phyloP scores from a whole-genome alignment of 768 basidiomycete species.

The Phlebiopsis flavidoalba region DNA sequence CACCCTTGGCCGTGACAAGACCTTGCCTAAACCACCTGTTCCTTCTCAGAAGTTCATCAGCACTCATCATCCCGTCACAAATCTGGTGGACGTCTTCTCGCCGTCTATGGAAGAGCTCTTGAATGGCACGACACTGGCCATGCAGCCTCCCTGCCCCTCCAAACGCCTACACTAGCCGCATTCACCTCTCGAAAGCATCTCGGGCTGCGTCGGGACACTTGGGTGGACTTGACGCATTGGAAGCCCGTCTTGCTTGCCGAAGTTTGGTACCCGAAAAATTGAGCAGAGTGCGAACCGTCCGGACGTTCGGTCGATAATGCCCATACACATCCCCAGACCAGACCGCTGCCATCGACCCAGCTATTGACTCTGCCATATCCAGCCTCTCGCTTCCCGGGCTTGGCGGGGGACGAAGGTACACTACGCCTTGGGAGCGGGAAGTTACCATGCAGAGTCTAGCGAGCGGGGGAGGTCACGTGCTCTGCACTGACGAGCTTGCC shows the following conservation, averaged over 20 bases:
- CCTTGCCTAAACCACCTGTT: conserved; percentile 54
- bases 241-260: conserved; percentile 62
- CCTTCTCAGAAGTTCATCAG: conserved; percentile 34
- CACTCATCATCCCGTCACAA: background rate
- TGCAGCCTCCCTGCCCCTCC: conserved; percentile 13
- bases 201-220: conserved; percentile 6
- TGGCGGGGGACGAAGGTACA: conserved; percentile 18
- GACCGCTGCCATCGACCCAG: conserved; percentile 17
- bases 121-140: too few species aligned
- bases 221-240: conserved; percentile 55
- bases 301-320: conserved; percentile 34
- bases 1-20: conserved; percentile 41
- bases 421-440: background rate
- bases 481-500: conserved; percentile 13
- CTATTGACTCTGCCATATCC: conserved; percentile 44
- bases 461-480: background rate
- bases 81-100: background rate
- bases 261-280: conserved; percentile 60
- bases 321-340: conserved; percentile 32
- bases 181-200: conserved; percentile 23
- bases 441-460: background rate
- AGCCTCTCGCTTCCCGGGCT: conserved; percentile 37
- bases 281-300: conserved; percentile 25
- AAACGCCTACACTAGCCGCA: conserved; percentile 27
- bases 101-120: background rate